Conservation (phyloP, 2,329 filamentous ascomycete genomes). For the Ophiostoma australiae region DNA sequence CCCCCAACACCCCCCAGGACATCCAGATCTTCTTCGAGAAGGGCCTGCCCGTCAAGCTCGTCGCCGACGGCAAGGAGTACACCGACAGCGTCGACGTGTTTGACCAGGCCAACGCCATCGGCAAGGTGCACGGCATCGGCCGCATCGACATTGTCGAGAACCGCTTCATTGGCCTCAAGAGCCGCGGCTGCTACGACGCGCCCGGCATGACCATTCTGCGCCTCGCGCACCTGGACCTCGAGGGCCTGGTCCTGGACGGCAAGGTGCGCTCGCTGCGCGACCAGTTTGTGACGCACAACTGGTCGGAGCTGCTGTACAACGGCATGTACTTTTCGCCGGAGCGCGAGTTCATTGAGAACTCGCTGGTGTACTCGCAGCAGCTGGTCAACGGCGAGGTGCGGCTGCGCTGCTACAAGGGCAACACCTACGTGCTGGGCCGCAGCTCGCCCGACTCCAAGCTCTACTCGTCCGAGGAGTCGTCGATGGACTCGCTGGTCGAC, state of each 20-base stretch:
- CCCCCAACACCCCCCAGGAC: constrained; percentile 65
- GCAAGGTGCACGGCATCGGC: constrained; percentile 67
- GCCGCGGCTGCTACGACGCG: constrained; percentile 73
- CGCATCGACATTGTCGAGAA: constrained; percentile 81
- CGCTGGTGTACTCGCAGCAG: constrained; percentile 57
- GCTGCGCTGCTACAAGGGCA: constrained; percentile 40
- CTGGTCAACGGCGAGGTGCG: constrained; percentile 40
- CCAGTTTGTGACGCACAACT: constrained; percentile 52
- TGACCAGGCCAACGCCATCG: constrained; percentile 65
- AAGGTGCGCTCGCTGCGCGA: constrained; percentile 55
- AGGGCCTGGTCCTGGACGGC: constrained; percentile 49
- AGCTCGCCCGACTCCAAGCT: constrained; percentile 46
- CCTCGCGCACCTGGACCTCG: constrained; percentile 46
- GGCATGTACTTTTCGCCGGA: constrained; percentile 50
- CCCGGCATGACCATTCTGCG: constrained; percentile 46
- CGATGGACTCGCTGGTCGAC: constrained; percentile 47
- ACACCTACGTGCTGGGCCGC: constrained; percentile 44
- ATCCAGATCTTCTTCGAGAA: constrained; percentile 69
- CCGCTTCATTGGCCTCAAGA: constrained; percentile 68
- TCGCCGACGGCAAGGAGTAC: constrained; percentile 52
- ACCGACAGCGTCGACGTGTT: constrained; percentile 71
- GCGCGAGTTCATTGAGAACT: constrained; percentile 57
- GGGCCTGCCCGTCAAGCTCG: constrained; percentile 62
- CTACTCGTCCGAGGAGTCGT: constrained; percentile 46
- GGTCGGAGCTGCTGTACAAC: constrained; percentile 44